phyloP scores from a whole-genome alignment of 768 basidiomycete species.

The Suillus placidus region DNA sequence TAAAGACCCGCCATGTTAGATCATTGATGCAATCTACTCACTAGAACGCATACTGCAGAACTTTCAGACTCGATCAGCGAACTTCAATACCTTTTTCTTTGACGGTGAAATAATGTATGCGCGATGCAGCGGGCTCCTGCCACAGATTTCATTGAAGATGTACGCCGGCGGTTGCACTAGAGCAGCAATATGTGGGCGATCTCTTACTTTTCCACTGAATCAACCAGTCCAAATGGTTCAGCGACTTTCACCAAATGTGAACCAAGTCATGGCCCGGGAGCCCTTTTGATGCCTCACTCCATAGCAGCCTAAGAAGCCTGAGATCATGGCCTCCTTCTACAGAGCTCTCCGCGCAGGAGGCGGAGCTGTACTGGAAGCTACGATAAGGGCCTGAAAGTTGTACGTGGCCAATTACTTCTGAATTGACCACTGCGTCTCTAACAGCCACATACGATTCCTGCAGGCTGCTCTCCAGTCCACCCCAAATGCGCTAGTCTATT shows the following conservation, averaged over 20 bases:
- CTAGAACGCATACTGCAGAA: slow-evolving; percentile 56
- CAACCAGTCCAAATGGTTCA: neutral
- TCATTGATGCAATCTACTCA: slow-evolving; percentile 58
- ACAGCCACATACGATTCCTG: neutral
- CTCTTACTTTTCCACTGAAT: neutral
- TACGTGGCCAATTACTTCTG: neutral
- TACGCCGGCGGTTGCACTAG: neutral
- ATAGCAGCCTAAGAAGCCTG: neutral
- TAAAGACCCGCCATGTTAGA: slow-evolving; percentile 59
- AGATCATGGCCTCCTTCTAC: neutral
- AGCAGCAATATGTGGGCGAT: neutral
- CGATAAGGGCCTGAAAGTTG: neutral
- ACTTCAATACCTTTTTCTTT: slow-evolving; percentile 70
- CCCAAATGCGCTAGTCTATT: slow-evolving; percentile 2
- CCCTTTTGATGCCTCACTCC: slow-evolving; percentile 5
- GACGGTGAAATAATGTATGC: slow-evolving; percentile 38
- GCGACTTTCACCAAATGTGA: neutral
- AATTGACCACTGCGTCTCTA: neutral
- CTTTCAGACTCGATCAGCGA: slow-evolving; percentile 50
- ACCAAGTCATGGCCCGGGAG: neutral
- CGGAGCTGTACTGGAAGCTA: neutral
- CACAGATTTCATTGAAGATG: neutral
- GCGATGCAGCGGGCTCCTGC: slow-evolving; percentile 2
- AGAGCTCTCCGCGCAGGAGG: neutral
- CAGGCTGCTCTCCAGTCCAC: neutral